phyloP scores from a whole-genome alignment of 768 basidiomycete genomes.

The Kwoniella mangroviensis region DNA sequence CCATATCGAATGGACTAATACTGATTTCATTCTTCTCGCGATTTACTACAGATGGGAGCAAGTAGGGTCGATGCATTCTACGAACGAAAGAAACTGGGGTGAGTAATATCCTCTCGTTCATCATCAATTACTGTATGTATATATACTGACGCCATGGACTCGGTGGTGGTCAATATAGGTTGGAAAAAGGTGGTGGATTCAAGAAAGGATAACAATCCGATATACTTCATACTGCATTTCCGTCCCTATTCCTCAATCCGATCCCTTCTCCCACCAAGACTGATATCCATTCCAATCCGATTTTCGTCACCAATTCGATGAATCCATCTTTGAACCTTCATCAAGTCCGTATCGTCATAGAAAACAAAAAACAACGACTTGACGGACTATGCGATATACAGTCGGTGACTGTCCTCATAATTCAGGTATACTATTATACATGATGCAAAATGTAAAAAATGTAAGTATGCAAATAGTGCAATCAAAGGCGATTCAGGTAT shows the following conservation, averaged over 20 bases:
- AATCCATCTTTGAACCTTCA: too few species aligned
- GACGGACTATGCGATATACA: too few species aligned
- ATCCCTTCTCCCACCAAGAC: neutral
- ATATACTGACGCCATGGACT: neutral
- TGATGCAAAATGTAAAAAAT: too few species aligned
- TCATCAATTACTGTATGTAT: neutral
- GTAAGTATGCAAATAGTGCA: too few species aligned
- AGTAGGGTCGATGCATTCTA: slow-evolving; percentile 53
- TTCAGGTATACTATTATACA: too few species aligned
- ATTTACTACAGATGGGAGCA: slow-evolving; percentile 44
- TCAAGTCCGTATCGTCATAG: too few species aligned
- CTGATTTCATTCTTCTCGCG: neutral
- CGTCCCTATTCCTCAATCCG: neutral
- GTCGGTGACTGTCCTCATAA: too few species aligned
- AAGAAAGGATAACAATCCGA: slow-evolving; percentile 36
- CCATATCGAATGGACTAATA: neutral
- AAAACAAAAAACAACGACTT: too few species aligned
- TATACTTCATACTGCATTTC: neutral
- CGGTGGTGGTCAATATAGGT: slow-evolving; percentile 2
- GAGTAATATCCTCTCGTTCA: slow-evolving; percentile 10
- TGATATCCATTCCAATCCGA: neutral
- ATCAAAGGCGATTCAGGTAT: too few species aligned
- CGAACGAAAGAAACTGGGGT: slow-evolving; percentile 52
- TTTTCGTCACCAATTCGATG: neutral
- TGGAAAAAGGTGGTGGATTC: slow-evolving; percentile 39